Base-by-base conservation (phyloP, 305 asterid genomes). In the Solanum hybrid region DNA sequence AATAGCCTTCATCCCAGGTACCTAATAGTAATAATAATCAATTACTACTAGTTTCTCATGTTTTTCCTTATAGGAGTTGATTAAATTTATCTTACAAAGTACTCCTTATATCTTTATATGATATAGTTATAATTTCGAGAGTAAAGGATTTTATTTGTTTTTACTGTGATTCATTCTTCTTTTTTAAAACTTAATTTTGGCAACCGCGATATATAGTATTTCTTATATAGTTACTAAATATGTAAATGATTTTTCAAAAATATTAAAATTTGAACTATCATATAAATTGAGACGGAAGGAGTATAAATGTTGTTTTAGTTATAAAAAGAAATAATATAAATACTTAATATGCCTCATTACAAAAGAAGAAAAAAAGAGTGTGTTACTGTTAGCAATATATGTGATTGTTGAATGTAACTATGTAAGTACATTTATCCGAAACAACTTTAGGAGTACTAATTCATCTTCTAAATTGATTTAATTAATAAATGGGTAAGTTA, bases 1-100 rank as follows among this genome's bases (percentile, higher is more conserved):
- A 97, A 97, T 80, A 96, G 98, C 92, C 98, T 96, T 83, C 98
- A 96, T 93, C 99, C 99, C 20, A 96, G 99, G 99, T 97, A 92
- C 18, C 76, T 42, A 42, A 42, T 42, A 42, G 4, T 28, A 36
- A 16, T 57, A 6, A 16, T 51, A 28, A 40, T 88, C 26, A 69
- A 67, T 67, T n/a, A 71, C 16, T 69, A 67, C n/a, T 20, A 6
- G 57, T 67, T 81, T 81, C 67, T 79, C 39, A 2, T 22, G 16
- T 77, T 34, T 34, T 20, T 8, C 28, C 11, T 77, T 77, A 20
- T 34, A 79, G 11, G 34, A 37, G 33, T 80, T 37, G 26, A 24
- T 37, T n/a, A 80, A 40, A 40, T 13, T 40, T 37, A 46, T 80
- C 13, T 12, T n/a, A n/a, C 1, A 22, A 69, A 69, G 14, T 69